Percentiles rank a stretch among this genome's conserved stretches.
Conservation (phyloP, 2,329 filamentous ascomycete genomes). For the Aspergillus sp. region DNA sequence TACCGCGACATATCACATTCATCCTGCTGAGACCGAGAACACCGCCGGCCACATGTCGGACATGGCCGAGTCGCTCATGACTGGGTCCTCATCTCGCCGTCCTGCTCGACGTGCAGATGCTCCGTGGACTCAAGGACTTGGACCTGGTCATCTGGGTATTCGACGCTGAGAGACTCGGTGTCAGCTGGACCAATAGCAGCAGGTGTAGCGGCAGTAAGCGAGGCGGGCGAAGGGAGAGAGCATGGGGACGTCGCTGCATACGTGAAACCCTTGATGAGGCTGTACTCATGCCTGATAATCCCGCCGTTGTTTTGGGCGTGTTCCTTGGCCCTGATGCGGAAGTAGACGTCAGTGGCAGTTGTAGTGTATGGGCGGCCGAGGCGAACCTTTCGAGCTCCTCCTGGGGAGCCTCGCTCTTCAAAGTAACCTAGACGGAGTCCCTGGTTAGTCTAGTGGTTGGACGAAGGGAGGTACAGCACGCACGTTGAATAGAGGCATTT, state of each 20-base stretch:
- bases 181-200: conserved; percentile 4
- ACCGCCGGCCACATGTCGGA: too few species aligned
- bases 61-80: conserved; percentile 40
- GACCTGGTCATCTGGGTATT: conserved; percentile 59
- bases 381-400: conserved; percentile 60
- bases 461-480: background rate
- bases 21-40: too few species aligned
- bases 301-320: conserved; percentile 66
- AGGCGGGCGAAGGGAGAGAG: background rate
- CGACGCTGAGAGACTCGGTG: conserved; percentile 49
- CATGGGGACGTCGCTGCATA: conserved; percentile 43
- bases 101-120: conserved; percentile 69
- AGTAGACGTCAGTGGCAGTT: conserved; percentile 6
- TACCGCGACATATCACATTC: too few species aligned
- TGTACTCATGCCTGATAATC: conserved; percentile 74
- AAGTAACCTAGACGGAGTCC: conserved; percentile 55
- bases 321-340: conserved; percentile 59
- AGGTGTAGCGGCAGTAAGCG: background rate
- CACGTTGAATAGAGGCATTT: conserved; percentile 33
- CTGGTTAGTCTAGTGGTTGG: conserved; percentile 1
- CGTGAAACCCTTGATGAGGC: conserved; percentile 86
- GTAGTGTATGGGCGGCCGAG: background rate
- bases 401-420: conserved; percentile 59
- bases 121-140: conserved; percentile 57
- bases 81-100: conserved; percentile 62